A percentile compares a stretch with the other conserved stretches of the same genome.
Conservation (phyloP, 768 basidiomycete genomes). For the Favolaschia claudopus region DNA sequence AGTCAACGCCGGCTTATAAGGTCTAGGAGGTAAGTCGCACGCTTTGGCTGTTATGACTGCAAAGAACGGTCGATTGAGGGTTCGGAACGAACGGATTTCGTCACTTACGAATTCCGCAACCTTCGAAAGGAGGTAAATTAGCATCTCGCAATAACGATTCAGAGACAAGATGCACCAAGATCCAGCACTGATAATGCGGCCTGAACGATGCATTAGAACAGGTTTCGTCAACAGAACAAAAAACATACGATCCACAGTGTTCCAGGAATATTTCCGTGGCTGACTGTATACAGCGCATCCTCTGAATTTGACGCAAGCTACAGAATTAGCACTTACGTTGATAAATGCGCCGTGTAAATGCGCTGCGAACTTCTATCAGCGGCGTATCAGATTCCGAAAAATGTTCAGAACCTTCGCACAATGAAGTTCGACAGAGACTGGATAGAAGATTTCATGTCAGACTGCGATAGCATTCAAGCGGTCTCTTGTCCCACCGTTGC, state of each 20-base stretch:
- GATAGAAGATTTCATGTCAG: not conserved
- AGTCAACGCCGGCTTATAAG: not conserved
- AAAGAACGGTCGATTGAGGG: conserved; percentile 3
- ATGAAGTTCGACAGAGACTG: conserved; percentile 59
- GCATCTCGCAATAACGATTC: not conserved
- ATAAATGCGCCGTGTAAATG: conserved; percentile 61
- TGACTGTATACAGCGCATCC: conserved; percentile 41
- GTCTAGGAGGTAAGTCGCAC: conserved; percentile 44
- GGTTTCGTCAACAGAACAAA: not conserved
- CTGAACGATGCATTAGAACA: conserved; percentile 42
- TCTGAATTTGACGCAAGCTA: not conserved
- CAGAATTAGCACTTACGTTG: conserved; percentile 44
- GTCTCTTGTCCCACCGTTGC: conserved; percentile 59
- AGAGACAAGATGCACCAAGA: conserved; percentile 45
- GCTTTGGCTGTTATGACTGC: conserved; percentile 62
- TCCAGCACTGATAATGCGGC: conserved; percentile 50
- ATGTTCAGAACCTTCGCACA: conserved; percentile 45
- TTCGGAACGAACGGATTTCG: not conserved
- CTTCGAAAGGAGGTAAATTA: conserved; percentile 29
- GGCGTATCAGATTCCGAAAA: not conserved
- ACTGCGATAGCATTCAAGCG: not conserved
- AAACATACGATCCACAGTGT: conserved; percentile 57
- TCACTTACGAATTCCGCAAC: conserved; percentile 46
- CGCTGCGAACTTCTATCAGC: conserved; percentile 30
- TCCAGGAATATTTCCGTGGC: conserved; percentile 50